phyloP scores from a whole-genome alignment of 331 rosid genomes.

The Acacia concinna region DNA sequence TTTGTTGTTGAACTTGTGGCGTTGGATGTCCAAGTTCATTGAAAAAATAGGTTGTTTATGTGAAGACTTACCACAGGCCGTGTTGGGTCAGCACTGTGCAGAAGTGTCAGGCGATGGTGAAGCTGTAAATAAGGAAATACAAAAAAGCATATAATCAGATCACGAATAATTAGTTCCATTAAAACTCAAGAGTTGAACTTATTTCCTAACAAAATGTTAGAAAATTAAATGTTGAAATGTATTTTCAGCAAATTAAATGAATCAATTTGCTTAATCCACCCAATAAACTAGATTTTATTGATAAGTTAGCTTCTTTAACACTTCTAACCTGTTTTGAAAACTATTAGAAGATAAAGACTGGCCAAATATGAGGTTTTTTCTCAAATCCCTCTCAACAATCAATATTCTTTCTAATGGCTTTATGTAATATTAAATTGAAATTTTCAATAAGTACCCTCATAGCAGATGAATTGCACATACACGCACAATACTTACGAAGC shows the following conservation, averaged over 20 bases:
- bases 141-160: background rate
- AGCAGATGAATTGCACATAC: background rate
- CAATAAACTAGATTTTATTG: background rate
- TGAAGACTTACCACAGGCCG: slow-evolving; percentile 16
- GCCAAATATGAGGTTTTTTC: background rate
- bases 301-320: background rate
- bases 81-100: background rate
- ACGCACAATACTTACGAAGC: background rate
- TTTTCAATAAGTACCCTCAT: background rate
- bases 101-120: background rate
- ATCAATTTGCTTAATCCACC: background rate
- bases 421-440: background rate
- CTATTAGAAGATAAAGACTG: background rate
- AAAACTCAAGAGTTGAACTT: background rate
- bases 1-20: background rate
- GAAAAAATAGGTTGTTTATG: background rate
- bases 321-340: background rate
- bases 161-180: background rate
- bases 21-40: background rate
- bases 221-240: background rate
- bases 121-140: slow-evolving; percentile 1
- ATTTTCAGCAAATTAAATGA: background rate
- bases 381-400: background rate
- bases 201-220: background rate
- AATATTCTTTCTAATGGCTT: background rate